These are phyloP conservation scores for Zopfia rhizophila DNA, from an alignment of 2,329 filamentous ascomycete genomes.

Conservation along the genomic window DNA sequence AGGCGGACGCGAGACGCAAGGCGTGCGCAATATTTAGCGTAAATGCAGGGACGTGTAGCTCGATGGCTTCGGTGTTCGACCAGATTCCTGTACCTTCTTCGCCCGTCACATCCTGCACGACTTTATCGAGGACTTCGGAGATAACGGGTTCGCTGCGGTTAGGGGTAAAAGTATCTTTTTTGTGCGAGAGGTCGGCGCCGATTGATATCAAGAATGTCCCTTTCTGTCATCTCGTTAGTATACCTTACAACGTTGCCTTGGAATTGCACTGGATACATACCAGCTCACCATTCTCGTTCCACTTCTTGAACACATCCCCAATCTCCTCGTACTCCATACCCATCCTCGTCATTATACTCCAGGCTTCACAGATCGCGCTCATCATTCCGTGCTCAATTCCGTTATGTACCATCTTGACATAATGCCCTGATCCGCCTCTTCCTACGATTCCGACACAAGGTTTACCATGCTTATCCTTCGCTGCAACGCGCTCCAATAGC, in stretches of 20 bases:
- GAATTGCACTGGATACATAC: too few relatives aligned
- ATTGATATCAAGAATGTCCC: conserved; percentile 73
- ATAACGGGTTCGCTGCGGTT: conserved; percentile 67
- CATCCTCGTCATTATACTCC: conserved; percentile 69
- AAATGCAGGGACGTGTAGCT: conserved; percentile 70
- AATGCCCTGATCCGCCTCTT: conserved; percentile 73
- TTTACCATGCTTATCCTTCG: conserved; percentile 68
- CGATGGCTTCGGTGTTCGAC: conserved; percentile 70
- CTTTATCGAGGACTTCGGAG: conserved; percentile 72
- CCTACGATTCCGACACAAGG: conserved; percentile 71
- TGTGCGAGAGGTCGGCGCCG: conserved; percentile 68
- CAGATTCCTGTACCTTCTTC: conserved; percentile 75
- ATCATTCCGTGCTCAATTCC: conserved; percentile 80
- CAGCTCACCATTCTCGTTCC: conserved; percentile 69
- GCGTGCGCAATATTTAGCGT: conserved; percentile 72
- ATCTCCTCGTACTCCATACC: conserved; percentile 70
- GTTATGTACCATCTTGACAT: conserved; percentile 81
- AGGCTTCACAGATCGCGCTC: conserved; percentile 71
- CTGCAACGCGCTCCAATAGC: conserved; percentile 68
- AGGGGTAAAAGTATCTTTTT: too few relatives aligned
- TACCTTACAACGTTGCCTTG: too few relatives aligned
- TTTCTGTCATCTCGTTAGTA: conserved; percentile 38
- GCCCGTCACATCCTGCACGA: conserved; percentile 74
- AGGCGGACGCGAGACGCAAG: conserved; percentile 71
- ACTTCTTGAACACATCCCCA: conserved; percentile 67